These are phyloP conservation scores for Linum tenue DNA, from an alignment of 345 rosid genomes.

Conservation along the genomic window DNA sequence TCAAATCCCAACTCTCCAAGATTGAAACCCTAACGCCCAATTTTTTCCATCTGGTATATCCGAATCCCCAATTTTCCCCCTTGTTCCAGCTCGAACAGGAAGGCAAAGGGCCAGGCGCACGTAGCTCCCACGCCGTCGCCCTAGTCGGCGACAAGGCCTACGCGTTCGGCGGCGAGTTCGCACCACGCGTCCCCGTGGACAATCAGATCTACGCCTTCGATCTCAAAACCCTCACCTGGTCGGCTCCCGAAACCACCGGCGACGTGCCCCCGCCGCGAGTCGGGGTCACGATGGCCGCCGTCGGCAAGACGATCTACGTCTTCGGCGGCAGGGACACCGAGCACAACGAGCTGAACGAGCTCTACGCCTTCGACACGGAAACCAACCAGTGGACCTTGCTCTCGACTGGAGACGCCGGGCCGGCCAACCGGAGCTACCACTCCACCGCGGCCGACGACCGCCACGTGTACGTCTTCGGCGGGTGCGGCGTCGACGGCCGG, in stretches of 20 bases:
- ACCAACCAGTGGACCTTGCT: conserved; percentile 55
- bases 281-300: conserved; percentile 75
- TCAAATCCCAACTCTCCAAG: neutral
- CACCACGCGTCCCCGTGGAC: conserved; percentile 84
- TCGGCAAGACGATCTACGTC: conserved; percentile 45
- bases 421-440: conserved; percentile 78
- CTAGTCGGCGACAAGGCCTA: conserved; percentile 54
- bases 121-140: conserved; percentile 87
- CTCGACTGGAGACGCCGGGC: conserved; percentile 45
- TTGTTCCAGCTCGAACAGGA: conserved; percentile 56
- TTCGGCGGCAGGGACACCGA: conserved; percentile 72
- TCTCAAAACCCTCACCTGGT: conserved; percentile 52
- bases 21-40: neutral
- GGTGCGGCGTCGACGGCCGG: conserved; percentile 69
- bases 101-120: conserved; percentile 74
- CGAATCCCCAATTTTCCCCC: neutral
- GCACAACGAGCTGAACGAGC: conserved; percentile 71
- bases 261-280: conserved; percentile 82
- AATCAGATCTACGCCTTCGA: conserved; percentile 65
- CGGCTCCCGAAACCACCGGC: conserved; percentile 46
- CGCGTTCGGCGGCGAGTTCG: conserved; percentile 74
- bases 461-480: conserved; percentile 66
- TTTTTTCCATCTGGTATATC: neutral
- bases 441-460: conserved; percentile 44
- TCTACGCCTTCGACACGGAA: conserved; percentile 55